A percentile compares a stretch with the other conserved stretches of the same genome.
phyloP scores from a whole-genome alignment of 441 rosid genomes.

The Gossypium schwendimanii region DNA sequence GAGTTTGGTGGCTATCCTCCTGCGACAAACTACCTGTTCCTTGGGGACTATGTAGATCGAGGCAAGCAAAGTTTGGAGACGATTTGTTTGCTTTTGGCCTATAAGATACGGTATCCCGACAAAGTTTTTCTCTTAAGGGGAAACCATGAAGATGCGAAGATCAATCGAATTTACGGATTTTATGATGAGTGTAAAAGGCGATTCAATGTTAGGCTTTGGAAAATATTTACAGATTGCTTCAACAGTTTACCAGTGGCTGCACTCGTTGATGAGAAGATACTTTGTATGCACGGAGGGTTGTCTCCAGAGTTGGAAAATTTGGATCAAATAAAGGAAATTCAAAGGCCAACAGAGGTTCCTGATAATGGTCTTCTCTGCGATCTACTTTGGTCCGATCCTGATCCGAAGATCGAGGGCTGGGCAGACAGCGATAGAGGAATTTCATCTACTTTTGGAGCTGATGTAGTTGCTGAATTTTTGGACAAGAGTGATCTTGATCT shows the following conservation, averaged over 20 bases:
- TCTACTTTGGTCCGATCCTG: constrained; percentile 96
- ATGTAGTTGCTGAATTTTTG: constrained; percentile 69
- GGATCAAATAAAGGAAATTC: constrained; percentile 69
- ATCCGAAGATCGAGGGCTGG: constrained; percentile 70
- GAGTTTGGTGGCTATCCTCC: constrained; percentile 95
- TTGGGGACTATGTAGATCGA: constrained; percentile 91
- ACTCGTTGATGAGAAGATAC: constrained; percentile 75
- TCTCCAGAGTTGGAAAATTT: constrained; percentile 72
- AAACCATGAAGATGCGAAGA: constrained; percentile 96
- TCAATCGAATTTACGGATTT: constrained; percentile 88
- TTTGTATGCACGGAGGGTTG: constrained; percentile 96
- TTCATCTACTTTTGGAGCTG: constrained; percentile 87
- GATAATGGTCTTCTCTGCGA: constrained; percentile 93
- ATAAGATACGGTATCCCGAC: constrained; percentile 75
- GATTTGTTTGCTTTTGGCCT: constrained; percentile 87
- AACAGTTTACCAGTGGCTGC: constrained; percentile 92
- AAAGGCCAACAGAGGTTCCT: constrained; percentile 85
- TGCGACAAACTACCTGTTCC: constrained; percentile 77
- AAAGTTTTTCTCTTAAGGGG: constrained; percentile 76
- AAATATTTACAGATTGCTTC: constrained; percentile 86
- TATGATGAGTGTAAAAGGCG: constrained; percentile 96
- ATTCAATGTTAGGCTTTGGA: constrained; percentile 93
- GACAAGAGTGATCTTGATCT: constrained; percentile 92
- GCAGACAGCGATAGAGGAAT: constrained; percentile 89
- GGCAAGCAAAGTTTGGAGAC: constrained; percentile 98